These are phyloP conservation scores for Cicer judaicum DNA, from an alignment of 306 rosid genomes.

Conservation along the genomic window DNA sequence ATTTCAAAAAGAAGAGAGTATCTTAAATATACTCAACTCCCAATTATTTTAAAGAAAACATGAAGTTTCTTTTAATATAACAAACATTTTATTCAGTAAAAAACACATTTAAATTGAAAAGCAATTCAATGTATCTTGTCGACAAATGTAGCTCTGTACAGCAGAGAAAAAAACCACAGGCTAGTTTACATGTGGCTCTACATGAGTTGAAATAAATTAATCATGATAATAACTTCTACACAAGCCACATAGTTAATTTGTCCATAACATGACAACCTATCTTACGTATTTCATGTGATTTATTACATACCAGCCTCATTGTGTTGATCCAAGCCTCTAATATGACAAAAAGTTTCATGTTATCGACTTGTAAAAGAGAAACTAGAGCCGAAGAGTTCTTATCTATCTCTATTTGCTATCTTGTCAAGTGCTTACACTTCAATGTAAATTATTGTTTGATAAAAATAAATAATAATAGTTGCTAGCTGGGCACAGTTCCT, in stretches of 20 bases:
- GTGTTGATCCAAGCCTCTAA: conserved; percentile 36
- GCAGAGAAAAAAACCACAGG: conserved; percentile 42
- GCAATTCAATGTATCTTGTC: conserved; percentile 10
- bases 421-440: conserved; percentile 11
- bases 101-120: neutral
- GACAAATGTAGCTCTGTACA: neutral
- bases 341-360: conserved; percentile 41
- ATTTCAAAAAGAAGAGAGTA: too few relatives aligned
- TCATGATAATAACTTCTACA: conserved; percentile 36
- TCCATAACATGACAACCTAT: conserved; percentile 33
- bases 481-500: neutral
- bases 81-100: too few relatives aligned
- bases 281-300: conserved; percentile 41
- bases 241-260: conserved; percentile 39
- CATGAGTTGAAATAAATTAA: neutral
- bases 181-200: conserved; percentile 31
- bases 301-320: conserved; percentile 35
- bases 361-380: conserved; percentile 34
- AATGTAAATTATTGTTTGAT: neutral
- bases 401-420: conserved; percentile 21
- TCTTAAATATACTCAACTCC: too few relatives aligned
- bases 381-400: conserved; percentile 41
- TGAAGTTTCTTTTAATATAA: neutral
- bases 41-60: conserved; percentile 12
- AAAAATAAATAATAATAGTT: neutral